These are phyloP conservation scores for Suillus discolor DNA, from an alignment of 768 basidiomycete species.

Conservation along the genomic window DNA sequence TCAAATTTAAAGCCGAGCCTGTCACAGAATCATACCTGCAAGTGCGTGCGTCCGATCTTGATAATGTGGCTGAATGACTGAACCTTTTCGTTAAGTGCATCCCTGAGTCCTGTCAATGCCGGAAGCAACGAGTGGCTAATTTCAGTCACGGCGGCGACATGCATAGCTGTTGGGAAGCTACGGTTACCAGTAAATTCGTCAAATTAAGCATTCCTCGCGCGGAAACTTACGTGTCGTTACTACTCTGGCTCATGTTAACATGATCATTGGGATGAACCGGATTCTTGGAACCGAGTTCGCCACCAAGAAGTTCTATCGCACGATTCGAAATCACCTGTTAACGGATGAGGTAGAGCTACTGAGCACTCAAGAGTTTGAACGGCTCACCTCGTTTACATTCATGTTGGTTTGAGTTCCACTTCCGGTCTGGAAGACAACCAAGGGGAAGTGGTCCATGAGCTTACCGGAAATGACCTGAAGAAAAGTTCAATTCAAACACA, in stretches of 20 bases:
- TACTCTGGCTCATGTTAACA: constrained; percentile 98
- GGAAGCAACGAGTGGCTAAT: constrained; percentile 80
- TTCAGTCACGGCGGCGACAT: constrained; percentile 93
- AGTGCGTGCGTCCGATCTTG: constrained; percentile 97
- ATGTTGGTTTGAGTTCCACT: constrained; percentile 99
- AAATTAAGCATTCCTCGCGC: background rate
- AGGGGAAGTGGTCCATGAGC: constrained; percentile 92
- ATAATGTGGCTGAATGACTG: constrained; percentile 88
- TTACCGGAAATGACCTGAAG: constrained; percentile 92
- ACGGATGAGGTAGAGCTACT: background rate
- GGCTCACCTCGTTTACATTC: constrained; percentile 91
- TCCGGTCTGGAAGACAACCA: constrained; percentile 99
- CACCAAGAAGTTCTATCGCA: constrained; percentile 95
- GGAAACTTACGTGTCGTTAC: constrained; percentile 88
- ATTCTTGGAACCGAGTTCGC: constrained; percentile 92
- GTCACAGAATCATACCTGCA: constrained; percentile 55
- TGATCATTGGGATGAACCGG: constrained; percentile 99
- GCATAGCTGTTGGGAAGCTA: constrained; percentile 99
- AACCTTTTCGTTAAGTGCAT: constrained; percentile 82
- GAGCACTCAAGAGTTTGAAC: background rate
- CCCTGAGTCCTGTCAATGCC: constrained; percentile 79
- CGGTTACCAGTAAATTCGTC: background rate
- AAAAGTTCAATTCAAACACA: constrained; percentile 6
- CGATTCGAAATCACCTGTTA: constrained; percentile 93
- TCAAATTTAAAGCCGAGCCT: background rate